These are phyloP conservation scores for Alternaria ventricosa DNA, from an alignment of 2,329 filamentous ascomycete genomes.

Conservation along the genomic window DNA sequence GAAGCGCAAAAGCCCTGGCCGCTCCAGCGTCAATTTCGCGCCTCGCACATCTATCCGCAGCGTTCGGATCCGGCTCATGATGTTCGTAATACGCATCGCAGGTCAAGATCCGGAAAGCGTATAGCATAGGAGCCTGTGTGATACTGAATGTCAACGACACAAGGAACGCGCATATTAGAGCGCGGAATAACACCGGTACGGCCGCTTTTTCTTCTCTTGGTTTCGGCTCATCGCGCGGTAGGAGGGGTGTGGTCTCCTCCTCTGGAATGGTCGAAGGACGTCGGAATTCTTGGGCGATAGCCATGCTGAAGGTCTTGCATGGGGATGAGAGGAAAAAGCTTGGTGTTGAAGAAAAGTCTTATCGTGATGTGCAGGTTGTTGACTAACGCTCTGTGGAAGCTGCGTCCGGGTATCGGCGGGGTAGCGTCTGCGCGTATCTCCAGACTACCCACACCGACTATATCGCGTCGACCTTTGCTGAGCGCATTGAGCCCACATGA, in stretches of 20 bases:
- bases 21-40: conserved; percentile 70
- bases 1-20: conserved; percentile 67
- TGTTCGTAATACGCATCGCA: conserved; percentile 72
- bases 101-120: conserved; percentile 74
- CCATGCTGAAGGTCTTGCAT: conserved; percentile 8
- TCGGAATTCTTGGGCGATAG: conserved; percentile 1
- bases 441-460: conserved; percentile 4
- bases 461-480: background rate
- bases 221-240: conserved; percentile 16
- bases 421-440: background rate
- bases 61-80: conserved; percentile 56
- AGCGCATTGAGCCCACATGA: background rate
- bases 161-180: conserved; percentile 66
- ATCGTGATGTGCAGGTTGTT: background rate
- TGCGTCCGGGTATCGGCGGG: conserved; percentile 15
- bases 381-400: conserved; percentile 3
- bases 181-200: conserved; percentile 48
- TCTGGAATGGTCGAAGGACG: conserved; percentile 6
- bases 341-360: conserved; percentile 7
- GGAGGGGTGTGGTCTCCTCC: conserved; percentile 25
- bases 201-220: conserved; percentile 16
- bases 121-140: conserved; percentile 62
- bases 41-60: conserved; percentile 63
- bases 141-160: conserved; percentile 61
- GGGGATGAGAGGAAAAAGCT: background rate